phyloP scores from a whole-genome alignment of 768 basidiomycete species.

The Crucibulum laeve region DNA sequence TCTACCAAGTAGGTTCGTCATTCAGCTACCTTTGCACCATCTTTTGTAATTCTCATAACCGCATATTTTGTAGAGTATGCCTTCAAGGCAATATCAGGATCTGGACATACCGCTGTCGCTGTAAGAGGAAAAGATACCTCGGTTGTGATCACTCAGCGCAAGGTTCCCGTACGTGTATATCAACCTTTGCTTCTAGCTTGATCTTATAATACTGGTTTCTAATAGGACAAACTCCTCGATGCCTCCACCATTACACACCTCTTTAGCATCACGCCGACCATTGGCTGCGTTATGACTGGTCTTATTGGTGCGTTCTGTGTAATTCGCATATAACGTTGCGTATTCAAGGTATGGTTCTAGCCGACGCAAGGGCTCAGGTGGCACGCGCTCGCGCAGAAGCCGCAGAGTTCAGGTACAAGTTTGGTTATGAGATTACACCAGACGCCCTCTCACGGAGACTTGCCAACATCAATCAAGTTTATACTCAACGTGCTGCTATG shows the following conservation, averaged over 20 bases:
- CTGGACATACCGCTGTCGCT: conserved; percentile 90
- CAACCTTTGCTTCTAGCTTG: neutral
- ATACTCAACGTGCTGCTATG: conserved; percentile 97
- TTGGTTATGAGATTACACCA: conserved; percentile 97
- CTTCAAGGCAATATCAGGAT: conserved; percentile 98
- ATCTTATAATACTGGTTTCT: neutral
- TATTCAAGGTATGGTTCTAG: conserved; percentile 31
- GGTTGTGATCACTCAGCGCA: conserved; percentile 97
- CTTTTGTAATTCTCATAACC: neutral
- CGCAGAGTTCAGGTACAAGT: conserved; percentile 91
- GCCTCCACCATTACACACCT: conserved; percentile 91
- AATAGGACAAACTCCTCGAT: conserved; percentile 95
- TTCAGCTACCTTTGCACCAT: neutral
- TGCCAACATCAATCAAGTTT: conserved; percentile 98
- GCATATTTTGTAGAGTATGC: conserved; percentile 74
- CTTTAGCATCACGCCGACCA: conserved; percentile 92
- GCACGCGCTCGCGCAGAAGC: conserved; percentile 83
- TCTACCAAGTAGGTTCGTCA: conserved; percentile 95
- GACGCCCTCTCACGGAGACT: conserved; percentile 92
- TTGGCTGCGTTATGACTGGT: conserved; percentile 99
- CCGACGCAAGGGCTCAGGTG: conserved; percentile 91
- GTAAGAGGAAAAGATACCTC: conserved; percentile 93
- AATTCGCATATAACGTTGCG: neutral
- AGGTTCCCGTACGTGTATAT: conserved; percentile 85
- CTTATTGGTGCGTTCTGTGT: conserved; percentile 63